These are phyloP conservation scores for Triangularia verruculosa DNA, from an alignment of 2,329 filamentous ascomycete species.

Conservation along the genomic window DNA sequence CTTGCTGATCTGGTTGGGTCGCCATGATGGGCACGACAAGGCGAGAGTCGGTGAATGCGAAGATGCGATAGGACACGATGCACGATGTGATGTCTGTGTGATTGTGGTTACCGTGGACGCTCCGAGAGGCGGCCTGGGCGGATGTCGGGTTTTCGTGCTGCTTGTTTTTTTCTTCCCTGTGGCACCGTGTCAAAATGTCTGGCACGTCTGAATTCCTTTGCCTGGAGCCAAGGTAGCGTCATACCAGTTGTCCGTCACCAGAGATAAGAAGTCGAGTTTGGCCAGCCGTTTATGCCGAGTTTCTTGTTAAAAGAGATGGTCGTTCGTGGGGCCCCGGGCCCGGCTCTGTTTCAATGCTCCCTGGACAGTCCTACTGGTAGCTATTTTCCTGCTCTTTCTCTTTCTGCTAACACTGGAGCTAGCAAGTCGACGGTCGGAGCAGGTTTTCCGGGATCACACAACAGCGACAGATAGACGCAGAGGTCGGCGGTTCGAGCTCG, in stretches of 20 bases:
- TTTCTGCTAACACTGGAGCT: background rate
- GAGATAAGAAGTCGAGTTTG: slow-evolving; percentile 23
- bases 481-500: background rate
- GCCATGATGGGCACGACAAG: slow-evolving; percentile 26
- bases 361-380: background rate
- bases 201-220: slow-evolving; percentile 25
- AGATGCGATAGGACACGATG: slow-evolving; percentile 16
- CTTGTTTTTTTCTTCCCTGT: slow-evolving; percentile 13
- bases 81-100: slow-evolving; percentile 16
- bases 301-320: slow-evolving; percentile 1
- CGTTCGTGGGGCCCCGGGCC: slow-evolving; percentile 15
- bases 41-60: slow-evolving; percentile 3
- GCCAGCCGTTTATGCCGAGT: slow-evolving; percentile 19
- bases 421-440: background rate
- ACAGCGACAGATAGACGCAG: background rate
- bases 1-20: slow-evolving; percentile 27
- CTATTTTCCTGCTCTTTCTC: background rate
- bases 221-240: slow-evolving; percentile 22
- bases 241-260: slow-evolving; percentile 27
- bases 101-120: slow-evolving; percentile 9
- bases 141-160: slow-evolving; percentile 13
- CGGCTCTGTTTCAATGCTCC: slow-evolving; percentile 1
- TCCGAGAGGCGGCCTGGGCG: slow-evolving; percentile 8
- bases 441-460: background rate
- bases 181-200: slow-evolving; percentile 27